Evolutionary conservation across 257 asterid species (phyloP).

Genomic region (Solanum chilense): DNA sequence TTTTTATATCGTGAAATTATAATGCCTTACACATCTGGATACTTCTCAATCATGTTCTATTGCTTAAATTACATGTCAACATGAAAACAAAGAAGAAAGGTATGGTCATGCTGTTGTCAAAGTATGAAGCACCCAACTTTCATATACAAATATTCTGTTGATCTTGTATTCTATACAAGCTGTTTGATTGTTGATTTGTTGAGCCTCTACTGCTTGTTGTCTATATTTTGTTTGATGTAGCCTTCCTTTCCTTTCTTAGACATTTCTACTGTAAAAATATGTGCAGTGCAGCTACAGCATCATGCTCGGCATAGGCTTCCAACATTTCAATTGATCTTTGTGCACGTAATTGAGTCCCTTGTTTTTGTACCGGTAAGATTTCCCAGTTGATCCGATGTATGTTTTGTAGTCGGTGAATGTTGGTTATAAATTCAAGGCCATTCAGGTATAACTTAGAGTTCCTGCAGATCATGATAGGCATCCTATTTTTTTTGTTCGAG

Average conservation of each 20-base stretch:
- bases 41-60: background rate
- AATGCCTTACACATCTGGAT: background rate
- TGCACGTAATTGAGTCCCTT: constrained; percentile 95
- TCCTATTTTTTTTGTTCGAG: constrained; percentile 93
- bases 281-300: constrained; percentile 98
- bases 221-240: background rate
- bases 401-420: background rate
- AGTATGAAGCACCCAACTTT: background rate
- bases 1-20: background rate
- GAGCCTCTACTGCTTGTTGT: background rate
- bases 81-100: background rate
- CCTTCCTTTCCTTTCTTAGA: background rate
- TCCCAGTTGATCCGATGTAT: background rate
- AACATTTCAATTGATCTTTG: constrained; percentile 94
- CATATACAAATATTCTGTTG: background rate
- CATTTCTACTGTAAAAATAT: constrained; percentile 2
- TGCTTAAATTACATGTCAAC: background rate
- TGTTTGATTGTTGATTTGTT: background rate
- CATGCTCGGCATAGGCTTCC: constrained; percentile 99
- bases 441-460: constrained; percentile 6
- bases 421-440: background rate
- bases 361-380: constrained; percentile 90
- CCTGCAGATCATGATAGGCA: constrained; percentile 95
- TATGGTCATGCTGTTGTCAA: background rate
- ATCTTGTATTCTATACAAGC: background rate